Evolutionary conservation across 257 asterid genomes (phyloP), one percentile per base, ranked within the genome.

Genomic region (Vinca minor): DNA sequence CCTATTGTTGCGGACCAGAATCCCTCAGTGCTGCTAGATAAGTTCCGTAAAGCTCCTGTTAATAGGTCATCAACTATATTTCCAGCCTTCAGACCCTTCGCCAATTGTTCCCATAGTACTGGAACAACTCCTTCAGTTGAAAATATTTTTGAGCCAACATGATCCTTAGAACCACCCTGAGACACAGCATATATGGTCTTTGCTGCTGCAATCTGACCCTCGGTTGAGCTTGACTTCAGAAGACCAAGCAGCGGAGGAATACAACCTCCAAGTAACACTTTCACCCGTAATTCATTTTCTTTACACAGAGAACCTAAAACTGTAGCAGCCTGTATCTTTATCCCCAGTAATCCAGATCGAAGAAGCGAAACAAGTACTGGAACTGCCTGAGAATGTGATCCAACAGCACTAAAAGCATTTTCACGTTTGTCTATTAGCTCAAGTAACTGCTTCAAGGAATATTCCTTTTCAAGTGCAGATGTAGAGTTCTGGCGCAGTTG

Each of bases 81-180:
- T 72, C 95, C 96, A 80, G 93, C 87, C 81, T 85, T 87, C 45
- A 87, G 86, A 41, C 98, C 98, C 80, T 87, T 89, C 68, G 79
- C 78, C 59, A 93, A 62, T 76, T 93, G 98, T 71, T 84, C 80
- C 98, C 98, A 93, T 47, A 93, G 77, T 60, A 73, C 96, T 45
- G 97, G 98, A 61, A 93, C 97, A 61, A 93, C 98, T 74, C 96
- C 96, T 86, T 93, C 98, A 34, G 98, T 93, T 58, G 96, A 93
- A 74, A 93, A 93, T 3, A 93, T 93, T 77, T 93, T 93, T 57
- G 97, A 93, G 61, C 98, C 97, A 39, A 93, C 94, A 62, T 93
- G 97, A 80, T 93, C 98, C 79, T 84, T 93, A 28, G 86, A 83
- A 62, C 91, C 98, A 50, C 87, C 98, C 84, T 89, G 95, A 69